Evolutionary conservation across 345 rosid genomes (phyloP), one percentile per base, ranked within the genome.

Genomic region (Linum trigynum): DNA sequence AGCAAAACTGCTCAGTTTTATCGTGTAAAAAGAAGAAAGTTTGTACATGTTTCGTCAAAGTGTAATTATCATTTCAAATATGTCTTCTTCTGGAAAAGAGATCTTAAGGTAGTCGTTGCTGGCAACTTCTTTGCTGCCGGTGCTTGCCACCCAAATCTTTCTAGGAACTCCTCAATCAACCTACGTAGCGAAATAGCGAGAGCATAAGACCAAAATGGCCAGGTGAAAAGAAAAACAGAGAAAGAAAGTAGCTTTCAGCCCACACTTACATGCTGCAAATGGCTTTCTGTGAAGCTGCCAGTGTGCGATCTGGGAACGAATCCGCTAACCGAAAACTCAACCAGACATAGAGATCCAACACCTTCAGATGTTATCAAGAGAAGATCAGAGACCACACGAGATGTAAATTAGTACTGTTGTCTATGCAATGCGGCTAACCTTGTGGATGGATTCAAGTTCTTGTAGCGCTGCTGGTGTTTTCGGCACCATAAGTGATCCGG

Each of bases 391-490:
- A 45, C 51, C 7, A 45, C 3, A 3, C 3, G 9, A 0, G 32
- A 23, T 23, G 32, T 23, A 23, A 23, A 23, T 23, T 23, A 23
- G 32, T 23, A 23, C 0, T 23, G 32, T 1, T 23, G 32, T 23
- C 32, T 23, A 23, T 23, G 32, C 12, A 45, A 45, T 45, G 51
- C 3, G 37, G 57, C 77, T 65, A 65, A 92, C 97, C 97, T 89
- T 92, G 82, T 92, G 91, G 79, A 92, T 74, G 48, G 98, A 92
- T 79, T 92, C 98, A 58, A 89, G 97, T 60, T 92, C 98, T 77
- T 79, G 80, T 66, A 92, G 85, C 65, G 77, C 81, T 57, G 55
- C 41, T 40, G 66, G 86, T 51, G 97, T 85, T 80, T 74, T 78
- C 16, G 98, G 97, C 70, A 89, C 90, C 71, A 72, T 62, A 65